Evolutionary conservation across 805 yeast species (phyloP).

Genomic region (Metschnikowia lochheadii): DNA sequence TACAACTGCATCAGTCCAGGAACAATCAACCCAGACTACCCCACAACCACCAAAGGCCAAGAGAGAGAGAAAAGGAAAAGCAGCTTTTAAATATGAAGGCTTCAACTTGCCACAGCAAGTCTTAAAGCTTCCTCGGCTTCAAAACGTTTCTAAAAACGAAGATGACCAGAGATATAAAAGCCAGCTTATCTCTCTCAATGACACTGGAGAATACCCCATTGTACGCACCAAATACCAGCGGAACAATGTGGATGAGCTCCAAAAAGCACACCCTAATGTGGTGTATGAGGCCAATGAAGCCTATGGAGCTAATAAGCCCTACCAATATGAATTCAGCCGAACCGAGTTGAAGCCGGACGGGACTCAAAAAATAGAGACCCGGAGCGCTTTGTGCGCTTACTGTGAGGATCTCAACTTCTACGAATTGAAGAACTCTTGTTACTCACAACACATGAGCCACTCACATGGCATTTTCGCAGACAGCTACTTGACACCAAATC

Average conservation of each 20-base stretch:
- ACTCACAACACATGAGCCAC: constrained; percentile 33
- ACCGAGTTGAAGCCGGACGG: constrained; percentile 9
- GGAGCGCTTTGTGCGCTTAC: constrained; percentile 34
- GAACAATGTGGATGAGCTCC: constrained; percentile 1
- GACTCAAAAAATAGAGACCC: constrained; percentile 17
- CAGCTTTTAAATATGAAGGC: constrained; percentile 6
- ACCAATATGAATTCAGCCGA: constrained; percentile 17
- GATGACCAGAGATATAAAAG: too few relatives aligned
- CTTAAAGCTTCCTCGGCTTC: background rate
- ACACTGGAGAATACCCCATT: too few relatives aligned
- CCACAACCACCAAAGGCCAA: background rate
- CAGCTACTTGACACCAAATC: constrained; percentile 29
- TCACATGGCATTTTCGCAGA: constrained; percentile 32
- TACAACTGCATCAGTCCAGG: background rate
- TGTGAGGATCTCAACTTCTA: constrained; percentile 27
- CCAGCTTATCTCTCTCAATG: too few relatives aligned
- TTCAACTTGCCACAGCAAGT: background rate
- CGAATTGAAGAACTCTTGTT: constrained; percentile 30
- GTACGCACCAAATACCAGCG: background rate
- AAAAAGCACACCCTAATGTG: constrained; percentile 5
- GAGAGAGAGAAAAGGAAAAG: constrained; percentile 3
- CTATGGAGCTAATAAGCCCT: constrained; percentile 10
- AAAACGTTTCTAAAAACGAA: too few relatives aligned
- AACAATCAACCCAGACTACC: background rate
- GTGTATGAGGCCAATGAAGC: constrained; percentile 10